Evolutionary conservation across 768 basidiomycete genomes (phyloP), one percentile per base, ranked within the genome.

Genomic region (Termitomyces eurrhizus): DNA sequence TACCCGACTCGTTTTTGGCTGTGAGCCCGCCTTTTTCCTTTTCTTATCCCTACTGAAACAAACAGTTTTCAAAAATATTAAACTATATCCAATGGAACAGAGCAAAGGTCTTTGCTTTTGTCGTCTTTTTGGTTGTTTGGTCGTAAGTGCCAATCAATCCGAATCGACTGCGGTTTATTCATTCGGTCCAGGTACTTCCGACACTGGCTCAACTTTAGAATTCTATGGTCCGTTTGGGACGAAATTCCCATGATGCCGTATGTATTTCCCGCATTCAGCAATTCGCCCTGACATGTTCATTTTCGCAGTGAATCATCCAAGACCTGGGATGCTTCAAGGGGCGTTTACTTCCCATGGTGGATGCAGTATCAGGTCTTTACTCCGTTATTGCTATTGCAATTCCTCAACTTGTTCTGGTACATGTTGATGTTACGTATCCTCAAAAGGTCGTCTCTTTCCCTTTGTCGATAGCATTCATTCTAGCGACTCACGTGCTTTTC

Each of bases 341-440:
- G 93, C 3, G 81, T 79, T 8, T 95, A 88, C 79, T 74, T 96
- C 63, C 78, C 73, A 1, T 68, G 73, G 68, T 98, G 93, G 92
- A 87, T 95, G 83, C 83, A 79, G 67, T 87, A 84, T 66, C 92
- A 94, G 65, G 83, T 96, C 55, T 92, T 95, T 66, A 62, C 74
- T 0, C 89, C 94, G 0, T 75, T 98, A 58, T 62, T 85, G 7
- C 74, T 93, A 0, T 79, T 99, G 16, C 93, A 95, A 70, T 65
- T 84, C 44, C 79, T 99, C 66, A 98, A 98, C 70, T 61, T 96
- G 29, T 97, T 97, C 79, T 98, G 95, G 95, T 96, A 92, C 72
- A 86, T 79, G 74, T 78, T 94, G 32, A 94, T 98, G 71, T 73
- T 83, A 70, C 86, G 93, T 57, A 89, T 96, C 55, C 77, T 89